Evolutionary conservation across 1,284 basidiomycete species (phyloP).

Genomic region (Wolfiporia cocos): DNA sequence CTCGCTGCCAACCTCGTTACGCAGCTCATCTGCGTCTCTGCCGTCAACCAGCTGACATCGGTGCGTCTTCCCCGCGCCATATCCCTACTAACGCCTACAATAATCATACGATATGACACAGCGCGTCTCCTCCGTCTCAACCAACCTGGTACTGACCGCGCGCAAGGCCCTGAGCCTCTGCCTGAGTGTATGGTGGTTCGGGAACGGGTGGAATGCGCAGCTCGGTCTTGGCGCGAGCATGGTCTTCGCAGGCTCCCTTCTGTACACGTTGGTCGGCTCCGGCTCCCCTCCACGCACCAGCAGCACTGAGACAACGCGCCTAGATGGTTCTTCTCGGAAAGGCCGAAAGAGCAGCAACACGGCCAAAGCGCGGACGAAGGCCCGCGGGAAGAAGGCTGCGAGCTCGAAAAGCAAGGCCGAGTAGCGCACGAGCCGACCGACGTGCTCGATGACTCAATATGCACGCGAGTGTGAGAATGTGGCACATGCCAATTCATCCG

Average conservation of each 20-base stretch:
- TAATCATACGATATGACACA: slow-evolving; percentile 19
- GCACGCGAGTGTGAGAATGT: too few relatives aligned
- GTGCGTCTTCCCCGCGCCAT: slow-evolving; percentile 34
- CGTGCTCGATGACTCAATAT: too few relatives aligned
- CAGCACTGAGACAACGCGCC: slow-evolving; percentile 3
- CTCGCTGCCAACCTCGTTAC: slow-evolving; percentile 70
- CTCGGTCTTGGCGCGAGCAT: slow-evolving; percentile 56
- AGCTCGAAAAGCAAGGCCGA: background rate
- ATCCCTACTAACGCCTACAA: background rate
- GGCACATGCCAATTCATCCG: too few relatives aligned
- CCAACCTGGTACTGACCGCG: slow-evolving; percentile 64
- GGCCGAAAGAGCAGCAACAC: slow-evolving; percentile 3
- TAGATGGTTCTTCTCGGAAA: slow-evolving; percentile 6
- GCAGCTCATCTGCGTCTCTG: slow-evolving; percentile 83
- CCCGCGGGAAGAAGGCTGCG: background rate
- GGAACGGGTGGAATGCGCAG: slow-evolving; percentile 56
- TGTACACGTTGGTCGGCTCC: slow-evolving; percentile 34
- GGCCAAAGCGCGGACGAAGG: background rate
- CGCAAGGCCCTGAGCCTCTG: slow-evolving; percentile 69
- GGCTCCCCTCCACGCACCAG: slow-evolving; percentile 4
- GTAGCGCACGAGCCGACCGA: too few relatives aligned
- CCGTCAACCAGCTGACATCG: slow-evolving; percentile 79
- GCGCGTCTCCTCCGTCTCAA: slow-evolving; percentile 69
- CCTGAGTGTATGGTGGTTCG: slow-evolving; percentile 74
- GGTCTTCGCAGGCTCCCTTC: slow-evolving; percentile 60